These are phyloP conservation scores for Spathaspora sp. DNA, from an alignment of 805 yeast genomes.

Conservation along the genomic window DNA sequence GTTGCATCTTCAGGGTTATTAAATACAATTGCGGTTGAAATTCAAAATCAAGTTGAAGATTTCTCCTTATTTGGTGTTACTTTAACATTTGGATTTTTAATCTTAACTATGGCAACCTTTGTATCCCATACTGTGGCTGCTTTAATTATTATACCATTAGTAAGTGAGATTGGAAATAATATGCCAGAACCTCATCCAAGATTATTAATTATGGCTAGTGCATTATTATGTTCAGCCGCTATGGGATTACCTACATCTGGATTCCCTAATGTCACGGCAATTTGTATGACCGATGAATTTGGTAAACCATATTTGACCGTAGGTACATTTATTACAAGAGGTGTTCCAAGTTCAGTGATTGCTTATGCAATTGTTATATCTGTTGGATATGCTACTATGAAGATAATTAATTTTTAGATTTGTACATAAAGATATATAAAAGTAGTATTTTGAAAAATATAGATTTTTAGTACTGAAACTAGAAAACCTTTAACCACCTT, in stretches of 20 bases:
- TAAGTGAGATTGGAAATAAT: constrained; percentile 81
- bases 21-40: constrained; percentile 66
- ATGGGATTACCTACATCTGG: constrained; percentile 99
- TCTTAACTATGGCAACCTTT: constrained; percentile 85
- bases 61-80: constrained; percentile 72
- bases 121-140: constrained; percentile 98
- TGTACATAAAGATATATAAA: not conserved
- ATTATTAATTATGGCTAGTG: constrained; percentile 63
- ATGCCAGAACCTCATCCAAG: constrained; percentile 81
- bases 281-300: constrained; percentile 87
- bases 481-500: too few relatives aligned
- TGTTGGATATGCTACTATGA: constrained; percentile 75
- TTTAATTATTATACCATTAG: constrained; percentile 83
- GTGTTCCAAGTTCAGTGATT: constrained; percentile 82
- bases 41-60: constrained; percentile 63
- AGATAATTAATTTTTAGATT: constrained; percentile 27
- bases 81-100: constrained; percentile 75
- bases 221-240: constrained; percentile 82
- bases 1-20: constrained; percentile 88
- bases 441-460: too few relatives aligned
- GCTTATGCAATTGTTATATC: constrained; percentile 72
- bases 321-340: constrained; percentile 79
- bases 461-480: too few relatives aligned
- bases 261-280: constrained; percentile 96
- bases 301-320: constrained; percentile 90